phyloP scores from a whole-genome alignment of 73 alveolate genomes.

The Breviolum minutum region DNA sequence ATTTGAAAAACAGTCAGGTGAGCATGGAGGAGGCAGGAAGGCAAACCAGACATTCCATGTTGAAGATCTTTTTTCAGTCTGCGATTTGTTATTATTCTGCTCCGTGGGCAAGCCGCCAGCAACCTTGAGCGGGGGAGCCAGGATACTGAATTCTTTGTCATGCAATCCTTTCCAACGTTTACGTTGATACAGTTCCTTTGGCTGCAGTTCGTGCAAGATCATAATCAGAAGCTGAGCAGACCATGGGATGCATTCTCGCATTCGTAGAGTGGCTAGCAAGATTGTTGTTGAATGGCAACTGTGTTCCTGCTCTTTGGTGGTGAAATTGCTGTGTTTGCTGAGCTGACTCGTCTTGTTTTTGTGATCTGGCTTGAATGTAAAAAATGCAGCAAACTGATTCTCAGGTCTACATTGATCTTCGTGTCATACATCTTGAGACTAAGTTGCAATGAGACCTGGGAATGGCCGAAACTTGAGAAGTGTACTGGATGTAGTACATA shows the following conservation, averaged over 20 bases:
- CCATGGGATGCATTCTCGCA: neutral
- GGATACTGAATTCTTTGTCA: conserved; percentile 91
- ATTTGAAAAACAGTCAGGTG: too few species aligned
- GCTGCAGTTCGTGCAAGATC: neutral
- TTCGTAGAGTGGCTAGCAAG: too few species aligned
- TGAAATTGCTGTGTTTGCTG: too few species aligned
- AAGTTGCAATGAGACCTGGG: neutral
- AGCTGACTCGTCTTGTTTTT: too few species aligned
- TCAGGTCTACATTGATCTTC: conserved; percentile 65
- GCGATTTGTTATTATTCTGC: too few species aligned
- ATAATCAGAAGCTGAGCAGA: neutral
- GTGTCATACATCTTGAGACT: conserved; percentile 38
- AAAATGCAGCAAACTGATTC: neutral
- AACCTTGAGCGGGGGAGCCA: neutral
- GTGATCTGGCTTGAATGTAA: neutral
- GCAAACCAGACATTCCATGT: too few species aligned
- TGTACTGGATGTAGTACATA: neutral
- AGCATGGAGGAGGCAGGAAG: too few species aligned
- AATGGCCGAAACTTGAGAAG: neutral
- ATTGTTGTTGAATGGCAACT: too few species aligned
- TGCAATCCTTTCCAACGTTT: conserved; percentile 73
- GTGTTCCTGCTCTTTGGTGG: too few species aligned
- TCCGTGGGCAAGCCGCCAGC: too few species aligned
- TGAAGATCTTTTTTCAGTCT: too few species aligned
- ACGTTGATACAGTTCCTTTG: conserved; percentile 43